Evolutionary conservation across 2,329 filamentous ascomycete species (phyloP), one percentile per base, ranked within the genome.

Genomic region (Colletotrichum gigasporum): DNA sequence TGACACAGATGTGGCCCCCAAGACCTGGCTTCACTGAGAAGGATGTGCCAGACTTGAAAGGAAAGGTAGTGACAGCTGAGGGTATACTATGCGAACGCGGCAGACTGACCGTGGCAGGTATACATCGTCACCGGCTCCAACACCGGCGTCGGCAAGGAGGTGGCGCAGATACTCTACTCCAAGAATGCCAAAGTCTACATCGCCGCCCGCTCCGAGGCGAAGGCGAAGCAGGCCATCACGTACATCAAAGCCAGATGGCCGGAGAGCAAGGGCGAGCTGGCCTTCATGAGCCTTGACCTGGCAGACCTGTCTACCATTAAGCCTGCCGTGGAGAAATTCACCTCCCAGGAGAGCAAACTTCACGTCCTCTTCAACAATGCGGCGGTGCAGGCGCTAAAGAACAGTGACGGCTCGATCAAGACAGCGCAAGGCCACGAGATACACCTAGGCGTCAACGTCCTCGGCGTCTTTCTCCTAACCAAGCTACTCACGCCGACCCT

Each of bases 101-200:
- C n/a, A n/a, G 22, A 16, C 22, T 34, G 18, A 39, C n/a, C n/a
- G 14, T 12, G 18, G 5, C 28, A 75, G 75, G 82, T 85, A 26
- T 81, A 79, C 73, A 79, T 89, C 63, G 80, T 89, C 16, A 88
- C 75, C 0, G 75, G 75, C 22, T 70, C 73, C 39, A 77, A 78
- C 61, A 72, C 74, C 0, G 76, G 75, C 76, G 76, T 87, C 5
- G 85, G 85, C 10, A 79, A 80, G 44, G 82, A 87, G 65, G 75
- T 87, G 12, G 76, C 75, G 30, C 79, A 79, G 30, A 79, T 88
- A 3, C 76, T 89, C 6, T 89, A 88, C 72, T 71, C 74, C 10
- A 79, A 78, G 20, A 83, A 85, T 57, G 85, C 77, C 32, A 85
- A 76, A 1, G 81, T 88, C n/a, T 88, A 87, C 71, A 71, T 87